Evolutionary conservation across 139 green algal genomes (phyloP), one percentile per base, ranked within the genome.

Genomic region (Pycnococcus provasolii): DNA sequence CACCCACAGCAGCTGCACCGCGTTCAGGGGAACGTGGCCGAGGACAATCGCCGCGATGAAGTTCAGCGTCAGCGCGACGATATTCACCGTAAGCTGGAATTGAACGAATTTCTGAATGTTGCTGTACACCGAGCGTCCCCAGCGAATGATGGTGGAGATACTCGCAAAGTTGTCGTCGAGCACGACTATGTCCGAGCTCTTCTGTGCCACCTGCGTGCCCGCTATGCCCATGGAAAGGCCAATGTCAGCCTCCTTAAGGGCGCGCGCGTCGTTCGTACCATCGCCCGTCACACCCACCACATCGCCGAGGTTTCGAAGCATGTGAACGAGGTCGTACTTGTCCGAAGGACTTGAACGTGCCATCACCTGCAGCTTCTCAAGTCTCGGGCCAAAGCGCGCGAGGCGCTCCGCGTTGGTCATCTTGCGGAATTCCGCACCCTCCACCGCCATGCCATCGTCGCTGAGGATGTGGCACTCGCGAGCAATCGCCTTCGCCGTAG

Each of bases 101-200:
- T 94, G 86, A 47, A 98, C 77, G 77, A 99, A 98, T 84, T 99
- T 99, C 58, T 91, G 86, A 79, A 99, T 96, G 80, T 95, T 96
- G 70, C 77, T 83, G 77, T 96, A 99, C 44, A 99, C 91, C 51
- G 78, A 91, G 66, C 93, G 86, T 11, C 93, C 93, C 93, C 93
- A 99, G 53, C 96, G 76, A 55, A 97, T 90, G 3, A 86, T 81
- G 74, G 95, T 96, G 55, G 97, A 90, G 52, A 98, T 96, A 51
- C 84, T 92, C 8, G 74, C 83, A 80, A 99, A 98, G 81, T 99
- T 98, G 82, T 99, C 94, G 70, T 99, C 94, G 77, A 97, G 68
- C 72, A 99, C 96, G 45, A 99, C 84, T 52, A 99, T 96, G 80
- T 99, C 94, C 2, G 88, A 89, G 13, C 90, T 92, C 83, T 97